Conservation (phyloP, 139 green algal species). For the Astrephomene gubernaculifera region DNA sequence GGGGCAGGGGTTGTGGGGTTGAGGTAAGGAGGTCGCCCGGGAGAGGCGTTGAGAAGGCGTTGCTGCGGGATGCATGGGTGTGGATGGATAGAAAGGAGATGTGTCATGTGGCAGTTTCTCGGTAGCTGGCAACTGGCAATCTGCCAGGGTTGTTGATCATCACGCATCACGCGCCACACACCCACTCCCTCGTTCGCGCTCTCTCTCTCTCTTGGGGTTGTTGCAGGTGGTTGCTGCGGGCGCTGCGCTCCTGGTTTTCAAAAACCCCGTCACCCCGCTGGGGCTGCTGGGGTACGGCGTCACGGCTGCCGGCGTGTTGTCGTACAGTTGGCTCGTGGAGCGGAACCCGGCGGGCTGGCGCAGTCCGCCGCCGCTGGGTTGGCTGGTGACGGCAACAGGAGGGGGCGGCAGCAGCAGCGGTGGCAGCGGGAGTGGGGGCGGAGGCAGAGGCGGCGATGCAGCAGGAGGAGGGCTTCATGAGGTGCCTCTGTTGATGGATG, state of each 20-base stretch:
- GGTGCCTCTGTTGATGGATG: too few relatives aligned
- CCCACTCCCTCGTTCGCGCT: too few relatives aligned
- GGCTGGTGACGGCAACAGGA: too few relatives aligned
- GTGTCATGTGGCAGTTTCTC: too few relatives aligned
- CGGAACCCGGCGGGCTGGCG: neutral
- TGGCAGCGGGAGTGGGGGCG: neutral
- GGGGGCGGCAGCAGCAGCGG: neutral
- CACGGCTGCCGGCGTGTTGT: conserved; percentile 83
- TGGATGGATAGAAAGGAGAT: too few relatives aligned
- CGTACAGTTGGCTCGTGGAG: conserved; percentile 66
- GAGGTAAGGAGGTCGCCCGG: neutral
- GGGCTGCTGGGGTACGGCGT: conserved; percentile 86
- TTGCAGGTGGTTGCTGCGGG: conserved; percentile 79
- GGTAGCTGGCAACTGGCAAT: too few relatives aligned
- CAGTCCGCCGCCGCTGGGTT: too few relatives aligned
- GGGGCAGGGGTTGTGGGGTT: neutral
- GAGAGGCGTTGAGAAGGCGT: neutral
- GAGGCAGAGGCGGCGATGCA: neutral
- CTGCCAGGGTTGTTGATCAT: too few relatives aligned
- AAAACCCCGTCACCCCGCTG: conserved; percentile 78
- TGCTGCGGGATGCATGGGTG: too few relatives aligned
- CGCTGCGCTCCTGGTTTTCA: conserved; percentile 83
- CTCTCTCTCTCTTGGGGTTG: too few relatives aligned
- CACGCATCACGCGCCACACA: too few relatives aligned
- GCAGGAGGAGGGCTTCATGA: neutral